phyloP scores from a whole-genome alignment of 2,329 filamentous ascomycete species.

The Fusarium sp. region DNA sequence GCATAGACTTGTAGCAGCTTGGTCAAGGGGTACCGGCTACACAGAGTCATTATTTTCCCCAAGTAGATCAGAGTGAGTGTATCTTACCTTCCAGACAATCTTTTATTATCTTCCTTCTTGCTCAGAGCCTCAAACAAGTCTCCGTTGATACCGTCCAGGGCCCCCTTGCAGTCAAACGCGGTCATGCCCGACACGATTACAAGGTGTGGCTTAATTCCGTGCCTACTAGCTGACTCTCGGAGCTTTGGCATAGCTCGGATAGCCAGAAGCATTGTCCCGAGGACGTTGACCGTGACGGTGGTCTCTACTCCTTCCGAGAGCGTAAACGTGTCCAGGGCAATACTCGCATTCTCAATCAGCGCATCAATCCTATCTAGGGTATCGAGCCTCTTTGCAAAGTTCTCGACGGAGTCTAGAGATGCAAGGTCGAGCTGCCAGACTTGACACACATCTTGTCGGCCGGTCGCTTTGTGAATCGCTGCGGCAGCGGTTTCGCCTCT shows the following conservation, averaged over 20 bases:
- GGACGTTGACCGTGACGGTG: slow-evolving; percentile 63
- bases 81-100: background rate
- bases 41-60: background rate
- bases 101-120: background rate
- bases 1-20: slow-evolving; percentile 50
- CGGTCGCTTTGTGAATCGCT: background rate
- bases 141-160: background rate
- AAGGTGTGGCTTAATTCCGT: slow-evolving; percentile 55
- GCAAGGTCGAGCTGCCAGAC: slow-evolving; percentile 25
- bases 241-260: slow-evolving; percentile 61
- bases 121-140: slow-evolving; percentile 2
- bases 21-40: slow-evolving; percentile 43
- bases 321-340: slow-evolving; percentile 26
- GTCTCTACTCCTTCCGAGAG: slow-evolving; percentile 59
- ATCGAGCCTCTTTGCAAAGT: slow-evolving; percentile 53
- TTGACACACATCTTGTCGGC: slow-evolving; percentile 3
- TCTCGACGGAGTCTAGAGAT: slow-evolving; percentile 34
- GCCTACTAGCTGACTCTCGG: slow-evolving; percentile 52
- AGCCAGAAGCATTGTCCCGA: slow-evolving; percentile 62
- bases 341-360: slow-evolving; percentile 59
- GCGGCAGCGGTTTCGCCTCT: background rate
- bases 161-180: background rate
- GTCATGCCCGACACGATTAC: slow-evolving; percentile 49
- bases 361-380: slow-evolving; percentile 59
- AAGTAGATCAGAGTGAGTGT: background rate